Evolutionary conservation across 2,329 filamentous ascomycete genomes (phyloP).

Genomic region (Blastomyces emzantsi): DNA sequence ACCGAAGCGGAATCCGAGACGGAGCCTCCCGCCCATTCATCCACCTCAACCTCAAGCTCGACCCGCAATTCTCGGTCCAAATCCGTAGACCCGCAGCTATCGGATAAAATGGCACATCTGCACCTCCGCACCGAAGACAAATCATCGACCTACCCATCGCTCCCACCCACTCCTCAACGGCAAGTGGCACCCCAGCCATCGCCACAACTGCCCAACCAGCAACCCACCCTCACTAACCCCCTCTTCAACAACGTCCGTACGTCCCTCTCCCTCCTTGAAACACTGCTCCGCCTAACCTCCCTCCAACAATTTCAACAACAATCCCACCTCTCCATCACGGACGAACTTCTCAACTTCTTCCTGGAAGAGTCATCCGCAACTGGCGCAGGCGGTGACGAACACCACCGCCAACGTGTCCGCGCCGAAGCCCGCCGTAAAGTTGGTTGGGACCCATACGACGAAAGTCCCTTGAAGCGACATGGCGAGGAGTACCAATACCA

Average conservation of each 20-base stretch:
- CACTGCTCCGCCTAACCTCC: slow-evolving; percentile 73
- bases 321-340: slow-evolving; percentile 79
- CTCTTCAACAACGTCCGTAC: slow-evolving; percentile 49
- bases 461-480: slow-evolving; percentile 57
- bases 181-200: slow-evolving; percentile 40
- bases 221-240: slow-evolving; percentile 38
- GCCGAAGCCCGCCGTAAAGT: slow-evolving; percentile 53
- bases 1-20: slow-evolving; percentile 31
- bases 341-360: slow-evolving; percentile 85
- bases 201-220: slow-evolving; percentile 19
- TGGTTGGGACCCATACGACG: slow-evolving; percentile 64
- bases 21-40: slow-evolving; percentile 16
- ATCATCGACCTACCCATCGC: slow-evolving; percentile 22
- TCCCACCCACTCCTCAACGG: slow-evolving; percentile 27
- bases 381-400: slow-evolving; percentile 53
- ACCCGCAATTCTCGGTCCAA: slow-evolving; percentile 17
- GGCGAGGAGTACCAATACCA: slow-evolving; percentile 59
- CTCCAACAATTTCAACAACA: slow-evolving; percentile 88
- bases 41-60: slow-evolving; percentile 11
- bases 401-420: slow-evolving; percentile 51
- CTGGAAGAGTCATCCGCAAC: slow-evolving; percentile 60
- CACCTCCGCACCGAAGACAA: slow-evolving; percentile 27
- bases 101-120: slow-evolving; percentile 40
- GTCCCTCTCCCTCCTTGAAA: slow-evolving; percentile 74
- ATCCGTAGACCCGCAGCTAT: slow-evolving; percentile 36